Conservation (phyloP, 129 eudicot genomes). For the Pittosporum tobira region DNA sequence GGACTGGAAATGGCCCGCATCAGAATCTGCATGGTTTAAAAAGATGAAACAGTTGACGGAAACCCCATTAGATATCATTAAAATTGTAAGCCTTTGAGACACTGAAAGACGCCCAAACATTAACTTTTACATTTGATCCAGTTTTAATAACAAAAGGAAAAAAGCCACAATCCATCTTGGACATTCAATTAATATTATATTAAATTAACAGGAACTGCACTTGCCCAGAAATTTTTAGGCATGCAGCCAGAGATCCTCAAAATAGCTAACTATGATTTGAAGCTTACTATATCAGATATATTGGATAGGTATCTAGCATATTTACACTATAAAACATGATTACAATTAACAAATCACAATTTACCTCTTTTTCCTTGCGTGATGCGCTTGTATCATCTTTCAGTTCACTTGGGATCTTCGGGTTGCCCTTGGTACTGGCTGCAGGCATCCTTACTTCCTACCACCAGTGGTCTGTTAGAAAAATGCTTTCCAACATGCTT, state of each 20-base stretch:
- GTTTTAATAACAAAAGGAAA: not conserved
- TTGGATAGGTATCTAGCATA: not conserved
- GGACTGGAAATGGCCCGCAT: constrained; percentile 75
- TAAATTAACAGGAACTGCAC: not conserved
- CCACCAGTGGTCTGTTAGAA: constrained; percentile 22
- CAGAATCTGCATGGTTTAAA: constrained; percentile 44
- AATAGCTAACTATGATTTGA: too few species aligned
- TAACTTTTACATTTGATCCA: not conserved
- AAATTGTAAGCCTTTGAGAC: not conserved
- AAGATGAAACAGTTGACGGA: not conserved
- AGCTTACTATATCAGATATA: too few species aligned
- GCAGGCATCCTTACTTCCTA: constrained; percentile 99
- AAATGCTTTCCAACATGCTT: constrained; percentile 16
- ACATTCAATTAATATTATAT: not conserved
- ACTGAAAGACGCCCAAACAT: not conserved
- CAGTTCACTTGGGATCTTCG: constrained; percentile 72
- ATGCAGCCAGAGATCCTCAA: too few species aligned
- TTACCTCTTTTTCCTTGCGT: constrained; percentile 88
- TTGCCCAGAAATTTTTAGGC: not conserved
- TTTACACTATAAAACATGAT: not conserved
- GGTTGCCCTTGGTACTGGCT: constrained; percentile 86
- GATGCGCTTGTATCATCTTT: constrained; percentile 85
- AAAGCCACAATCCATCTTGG: not conserved
- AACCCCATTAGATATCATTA: not conserved
- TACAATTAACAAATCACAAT: not conserved